Percentiles rank a stretch among this genome's conserved stretches.
Evolutionary conservation across 768 basidiomycete genomes (phyloP).

Genomic region (Chalciporus piperatus): DNA sequence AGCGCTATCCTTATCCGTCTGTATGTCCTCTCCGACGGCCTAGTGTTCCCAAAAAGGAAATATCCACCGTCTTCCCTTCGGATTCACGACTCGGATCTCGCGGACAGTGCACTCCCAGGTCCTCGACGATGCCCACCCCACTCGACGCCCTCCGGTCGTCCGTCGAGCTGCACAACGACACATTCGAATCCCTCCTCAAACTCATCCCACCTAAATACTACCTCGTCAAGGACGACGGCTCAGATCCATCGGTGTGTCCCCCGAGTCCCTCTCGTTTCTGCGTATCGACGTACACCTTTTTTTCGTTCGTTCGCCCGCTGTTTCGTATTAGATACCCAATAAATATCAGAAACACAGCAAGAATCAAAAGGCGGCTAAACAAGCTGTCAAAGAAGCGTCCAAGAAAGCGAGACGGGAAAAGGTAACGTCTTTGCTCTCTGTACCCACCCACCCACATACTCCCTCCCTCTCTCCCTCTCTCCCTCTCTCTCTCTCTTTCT

Average conservation of each 20-base stretch:
- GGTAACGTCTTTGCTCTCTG: constrained; percentile 46
- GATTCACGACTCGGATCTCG: no score
- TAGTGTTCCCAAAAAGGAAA: no score
- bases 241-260: constrained; percentile 13
- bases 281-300: background rate
- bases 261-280: background rate
- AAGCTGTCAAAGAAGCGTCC: constrained; percentile 83
- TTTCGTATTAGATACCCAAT: constrained; percentile 37
- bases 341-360: constrained; percentile 89
- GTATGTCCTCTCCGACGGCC: no score
- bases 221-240: constrained; percentile 35
- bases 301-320: background rate
- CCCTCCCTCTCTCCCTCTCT: no score
- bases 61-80: no score
- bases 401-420: constrained; percentile 88
- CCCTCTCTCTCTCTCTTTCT: no score
- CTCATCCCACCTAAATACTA: constrained; percentile 93
- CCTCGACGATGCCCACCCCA: constrained; percentile 46
- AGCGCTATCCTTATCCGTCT: no score
- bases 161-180: constrained; percentile 79
- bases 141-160: constrained; percentile 51
- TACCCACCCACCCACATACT: background rate
- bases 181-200: constrained; percentile 78
- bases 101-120: no score
- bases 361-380: constrained; percentile 78